phyloP scores from a whole-genome alignment of 495 filamentous ascomycete species.

The Neurospora sp. region DNA sequence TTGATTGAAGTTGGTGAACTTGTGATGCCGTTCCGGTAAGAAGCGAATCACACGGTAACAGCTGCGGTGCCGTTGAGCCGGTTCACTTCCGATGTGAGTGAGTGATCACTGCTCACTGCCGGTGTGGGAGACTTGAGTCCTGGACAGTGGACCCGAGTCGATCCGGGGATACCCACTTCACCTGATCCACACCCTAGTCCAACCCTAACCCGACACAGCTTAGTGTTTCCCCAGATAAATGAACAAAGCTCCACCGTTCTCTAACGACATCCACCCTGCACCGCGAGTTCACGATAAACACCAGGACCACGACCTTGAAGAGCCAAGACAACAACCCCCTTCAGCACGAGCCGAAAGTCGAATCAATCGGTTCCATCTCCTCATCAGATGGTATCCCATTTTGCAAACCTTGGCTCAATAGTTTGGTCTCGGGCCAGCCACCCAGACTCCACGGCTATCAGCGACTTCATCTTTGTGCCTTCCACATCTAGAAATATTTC shows the following conservation, averaged over 20 bases:
- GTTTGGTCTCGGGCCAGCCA: background rate
- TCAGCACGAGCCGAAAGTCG: background rate
- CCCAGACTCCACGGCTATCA: background rate
- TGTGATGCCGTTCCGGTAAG: background rate
- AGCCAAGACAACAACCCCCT: background rate
- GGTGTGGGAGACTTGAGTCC: background rate
- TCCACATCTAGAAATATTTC: background rate
- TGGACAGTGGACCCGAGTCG: background rate
- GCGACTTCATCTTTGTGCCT: background rate
- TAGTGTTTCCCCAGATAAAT: background rate
- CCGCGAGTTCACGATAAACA: background rate
- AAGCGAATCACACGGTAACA: background rate
- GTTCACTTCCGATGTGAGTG: background rate
- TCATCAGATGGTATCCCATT: background rate
- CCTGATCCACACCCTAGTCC: background rate
- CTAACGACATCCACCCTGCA: background rate
- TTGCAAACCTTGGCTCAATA: background rate
- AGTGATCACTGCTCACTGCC: too few relatives aligned
- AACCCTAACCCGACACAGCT: background rate
- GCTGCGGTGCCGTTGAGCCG: background rate
- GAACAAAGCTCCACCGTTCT: background rate
- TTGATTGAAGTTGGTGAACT: background rate
- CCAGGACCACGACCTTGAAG: background rate
- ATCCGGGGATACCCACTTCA: background rate
- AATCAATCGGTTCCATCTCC: background rate